Conservation (phyloP, 2,329 filamentous ascomycete species). For the Cordyceps pruinosa region DNA sequence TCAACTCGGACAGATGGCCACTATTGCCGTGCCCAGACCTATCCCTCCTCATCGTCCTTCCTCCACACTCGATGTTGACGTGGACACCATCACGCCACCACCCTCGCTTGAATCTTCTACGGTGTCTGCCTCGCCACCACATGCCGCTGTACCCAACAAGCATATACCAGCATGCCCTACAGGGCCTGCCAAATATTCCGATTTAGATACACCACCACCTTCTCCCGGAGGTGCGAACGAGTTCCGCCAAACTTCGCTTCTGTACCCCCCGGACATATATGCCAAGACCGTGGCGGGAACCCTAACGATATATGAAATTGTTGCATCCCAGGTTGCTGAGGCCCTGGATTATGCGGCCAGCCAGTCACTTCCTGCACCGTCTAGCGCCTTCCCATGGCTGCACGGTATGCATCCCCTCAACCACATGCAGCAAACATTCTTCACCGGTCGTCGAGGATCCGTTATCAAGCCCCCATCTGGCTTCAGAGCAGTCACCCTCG, state of each 20-base stretch:
- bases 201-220: slow-evolving; percentile 54
- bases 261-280: slow-evolving; percentile 66
- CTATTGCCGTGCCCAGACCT: slow-evolving; percentile 45
- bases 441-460: slow-evolving; percentile 68
- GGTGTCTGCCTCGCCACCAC: slow-evolving; percentile 18
- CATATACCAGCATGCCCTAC: slow-evolving; percentile 86
- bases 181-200: slow-evolving; percentile 52
- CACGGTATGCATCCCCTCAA: slow-evolving; percentile 89
- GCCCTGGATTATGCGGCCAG: slow-evolving; percentile 70
- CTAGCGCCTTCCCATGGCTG: slow-evolving; percentile 91
- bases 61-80: slow-evolving; percentile 28
- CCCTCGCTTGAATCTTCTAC: slow-evolving; percentile 31
- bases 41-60: slow-evolving; percentile 39
- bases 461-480: slow-evolving; percentile 63
- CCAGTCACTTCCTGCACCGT: slow-evolving; percentile 76
- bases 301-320: slow-evolving; percentile 65
- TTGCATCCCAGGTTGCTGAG: slow-evolving; percentile 58
- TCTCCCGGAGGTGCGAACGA: slow-evolving; percentile 55
- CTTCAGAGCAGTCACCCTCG: slow-evolving; percentile 72
- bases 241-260: slow-evolving; percentile 57
- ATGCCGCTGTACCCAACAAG: slow-evolving; percentile 65
- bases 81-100: slow-evolving; percentile 30
- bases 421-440: slow-evolving; percentile 82
- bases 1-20: slow-evolving; percentile 37
- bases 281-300: slow-evolving; percentile 42